A percentile compares a stretch with the other conserved stretches of the same genome.
These are phyloP conservation scores for Penicillium ucsense DNA, from an alignment of 495 filamentous ascomycete species.

Conservation along the genomic window DNA sequence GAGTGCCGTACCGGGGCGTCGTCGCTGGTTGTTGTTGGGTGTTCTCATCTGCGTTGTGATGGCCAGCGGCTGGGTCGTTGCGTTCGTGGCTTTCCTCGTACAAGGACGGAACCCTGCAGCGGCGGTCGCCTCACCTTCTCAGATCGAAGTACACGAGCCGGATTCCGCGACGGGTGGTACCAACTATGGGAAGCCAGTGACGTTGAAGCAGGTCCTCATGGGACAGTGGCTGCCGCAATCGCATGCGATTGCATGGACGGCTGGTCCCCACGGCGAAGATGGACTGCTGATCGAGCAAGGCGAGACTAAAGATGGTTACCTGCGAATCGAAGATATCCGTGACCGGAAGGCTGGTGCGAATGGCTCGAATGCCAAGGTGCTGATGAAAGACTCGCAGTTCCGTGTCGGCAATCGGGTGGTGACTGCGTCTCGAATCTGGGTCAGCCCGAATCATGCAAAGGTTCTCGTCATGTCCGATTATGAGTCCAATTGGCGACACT, in stretches of 20 bases:
- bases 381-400: conserved; percentile 66
- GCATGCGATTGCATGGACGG: conserved; percentile 81
- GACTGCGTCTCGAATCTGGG: conserved; percentile 49
- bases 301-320: conserved; percentile 51
- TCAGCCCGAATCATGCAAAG: conserved; percentile 73
- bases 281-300: conserved; percentile 67
- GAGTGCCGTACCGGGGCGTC: conserved; percentile 13
- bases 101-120: conserved; percentile 26
- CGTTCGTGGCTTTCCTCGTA: conserved; percentile 63
- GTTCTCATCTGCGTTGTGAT: conserved; percentile 49
- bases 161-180: conserved; percentile 52
- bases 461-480: conserved; percentile 68
- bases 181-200: conserved; percentile 68
- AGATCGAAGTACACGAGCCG: conserved; percentile 39
- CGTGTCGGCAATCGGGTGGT: conserved; percentile 44
- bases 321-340: conserved; percentile 82
- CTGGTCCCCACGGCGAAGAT: conserved; percentile 75
- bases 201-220: conserved; percentile 65
- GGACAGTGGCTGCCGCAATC: conserved; percentile 60
- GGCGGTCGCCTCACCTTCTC: conserved; percentile 11
- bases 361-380: conserved; percentile 42
- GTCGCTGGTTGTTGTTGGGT: conserved; percentile 55
- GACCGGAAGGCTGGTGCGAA: conserved; percentile 37
- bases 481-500: conserved; percentile 78
- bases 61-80: conserved; percentile 59